Conservation (phyloP, 345 rosid species). For the Isatis tinctoria region DNA sequence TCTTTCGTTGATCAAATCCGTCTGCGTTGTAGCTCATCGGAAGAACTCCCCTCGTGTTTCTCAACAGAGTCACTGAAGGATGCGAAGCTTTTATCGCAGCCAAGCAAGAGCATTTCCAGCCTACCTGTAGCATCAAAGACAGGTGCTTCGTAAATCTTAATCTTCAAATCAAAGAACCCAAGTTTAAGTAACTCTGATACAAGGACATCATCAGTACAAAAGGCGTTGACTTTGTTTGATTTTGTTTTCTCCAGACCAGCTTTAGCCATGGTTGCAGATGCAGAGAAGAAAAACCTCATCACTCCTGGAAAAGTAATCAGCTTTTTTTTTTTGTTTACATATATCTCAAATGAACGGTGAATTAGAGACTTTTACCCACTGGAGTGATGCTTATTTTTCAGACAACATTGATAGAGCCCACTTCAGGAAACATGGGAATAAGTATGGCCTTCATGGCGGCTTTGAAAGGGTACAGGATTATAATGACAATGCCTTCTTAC, state of each 20-base stretch:
- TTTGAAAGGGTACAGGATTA: conserved; percentile 82
- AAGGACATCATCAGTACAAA: background rate
- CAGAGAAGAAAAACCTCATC: conserved; percentile 74
- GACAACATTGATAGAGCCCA: conserved; percentile 93
- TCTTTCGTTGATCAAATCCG: background rate
- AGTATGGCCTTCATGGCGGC: conserved; percentile 97
- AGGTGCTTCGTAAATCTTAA: conserved; percentile 35
- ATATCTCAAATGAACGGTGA: background rate
- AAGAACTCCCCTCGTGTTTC: conserved; percentile 74
- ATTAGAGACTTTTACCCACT: background rate
- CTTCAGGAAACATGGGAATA: conserved; percentile 97
- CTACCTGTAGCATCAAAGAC: conserved; percentile 93
- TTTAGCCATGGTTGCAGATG: conserved; percentile 72
- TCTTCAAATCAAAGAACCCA: background rate
- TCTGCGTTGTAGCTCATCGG: conserved; percentile 60
- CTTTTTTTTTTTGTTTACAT: background rate
- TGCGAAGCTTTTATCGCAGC: conserved; percentile 87
- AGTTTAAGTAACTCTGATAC: background rate
- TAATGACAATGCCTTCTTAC: conserved; percentile 96
- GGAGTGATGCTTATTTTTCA: conserved; percentile 6
- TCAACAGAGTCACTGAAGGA: conserved; percentile 82
- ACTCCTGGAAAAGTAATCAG: conserved; percentile 65
- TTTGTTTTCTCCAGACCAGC: conserved; percentile 58
- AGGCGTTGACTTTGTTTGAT: conserved; percentile 1
- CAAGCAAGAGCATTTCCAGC: conserved; percentile 94